Percentiles rank a stretch among this genome's conserved stretches.
Conservation (phyloP, 352 stramenopile species). For the Phytopythium mirpurense region DNA sequence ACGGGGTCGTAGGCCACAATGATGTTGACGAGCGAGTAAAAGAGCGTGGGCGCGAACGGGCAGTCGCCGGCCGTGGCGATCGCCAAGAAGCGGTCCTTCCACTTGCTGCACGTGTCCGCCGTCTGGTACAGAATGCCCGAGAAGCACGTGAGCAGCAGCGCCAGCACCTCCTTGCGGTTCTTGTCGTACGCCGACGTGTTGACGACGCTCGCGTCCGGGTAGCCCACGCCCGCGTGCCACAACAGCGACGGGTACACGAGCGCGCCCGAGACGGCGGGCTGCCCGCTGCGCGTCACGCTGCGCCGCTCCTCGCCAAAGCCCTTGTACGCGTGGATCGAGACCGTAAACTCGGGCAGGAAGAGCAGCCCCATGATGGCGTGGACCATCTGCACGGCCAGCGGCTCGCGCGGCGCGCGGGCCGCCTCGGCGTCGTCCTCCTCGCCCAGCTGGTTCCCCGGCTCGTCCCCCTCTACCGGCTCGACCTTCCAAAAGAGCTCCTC, state of each 20-base stretch:
- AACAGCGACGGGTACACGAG: constrained; percentile 75
- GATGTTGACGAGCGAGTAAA: constrained; percentile 96
- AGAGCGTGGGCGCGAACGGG: constrained; percentile 92
- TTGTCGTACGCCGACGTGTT: constrained; percentile 83
- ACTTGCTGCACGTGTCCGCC: constrained; percentile 88
- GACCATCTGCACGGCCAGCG: constrained; percentile 71
- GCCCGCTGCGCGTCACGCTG: constrained; percentile 48
- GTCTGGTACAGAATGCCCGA: constrained; percentile 96
- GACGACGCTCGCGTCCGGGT: constrained; percentile 68
- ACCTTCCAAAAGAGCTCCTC: constrained; percentile 78
- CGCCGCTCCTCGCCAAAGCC: constrained; percentile 70
- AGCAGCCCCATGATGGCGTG: constrained; percentile 84
- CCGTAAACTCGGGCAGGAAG: constrained; percentile 83
- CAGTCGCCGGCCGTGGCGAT: constrained; percentile 88
- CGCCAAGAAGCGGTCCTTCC: constrained; percentile 89
- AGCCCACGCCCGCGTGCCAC: constrained; percentile 77
- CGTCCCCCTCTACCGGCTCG: constrained; percentile 15
- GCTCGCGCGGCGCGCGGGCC: constrained; percentile 17
- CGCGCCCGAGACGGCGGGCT: constrained; percentile 22
- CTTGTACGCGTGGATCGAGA: constrained; percentile 83
- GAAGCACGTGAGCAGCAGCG: constrained; percentile 91
- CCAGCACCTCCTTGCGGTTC: constrained; percentile 95
- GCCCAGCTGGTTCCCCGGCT: constrained; percentile 9
- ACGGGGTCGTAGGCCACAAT: constrained; percentile 93
- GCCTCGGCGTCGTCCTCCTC: constrained; percentile 37